Evolutionary conservation across 495 filamentous ascomycete species (phyloP), one percentile per base, ranked within the genome.

Genomic region (Penicillium arizonense): DNA sequence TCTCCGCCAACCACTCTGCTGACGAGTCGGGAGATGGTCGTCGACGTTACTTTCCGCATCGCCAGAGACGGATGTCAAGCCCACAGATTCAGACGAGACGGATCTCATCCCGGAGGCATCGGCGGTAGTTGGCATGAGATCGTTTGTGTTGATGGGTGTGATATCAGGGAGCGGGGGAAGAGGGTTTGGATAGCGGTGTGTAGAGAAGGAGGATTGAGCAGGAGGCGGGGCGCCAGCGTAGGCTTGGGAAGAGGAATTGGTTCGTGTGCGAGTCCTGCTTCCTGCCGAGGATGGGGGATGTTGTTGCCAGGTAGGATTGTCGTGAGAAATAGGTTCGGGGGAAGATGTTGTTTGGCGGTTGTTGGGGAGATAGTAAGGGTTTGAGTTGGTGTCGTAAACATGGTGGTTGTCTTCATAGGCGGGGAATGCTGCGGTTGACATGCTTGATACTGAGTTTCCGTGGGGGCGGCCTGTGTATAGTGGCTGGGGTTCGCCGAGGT

Each of bases 1-100:
- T 8, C 67, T 56, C 4, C 72, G 69, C 67, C 70, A 72, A 9
- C 70, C 70, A 32, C 67, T 68, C 16, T 65, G 61, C 49, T 51
- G 55, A 2, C 64, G 64, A 5, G 32, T 26, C 0, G 42, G 47
- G 43, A 63, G 66, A 43, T 62, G 56, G 5, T 24, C 13, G 3
- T 50, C 26, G 14, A 23, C 35, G 6, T 32, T 24, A 4, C 34
- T 49, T 30, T 52, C 59, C 16, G 44, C 37, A 26, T 61, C 60
- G 18, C 42, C 44, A 32, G 59, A 54, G 11, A 67, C 3, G 2
- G 65, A 64, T 5, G 50, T 49, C 4, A 63, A 58, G 21, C 58
- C 61, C n/a, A 57, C 63, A 3, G 63, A 61, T 10, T 36, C 61
- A 0, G 46, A 40, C 8, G 63, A 64, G 26, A 52, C 46, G 20